phyloP scores from a whole-genome alignment of 352 stramenopile genomes.

The Phytopythium vexans region DNA sequence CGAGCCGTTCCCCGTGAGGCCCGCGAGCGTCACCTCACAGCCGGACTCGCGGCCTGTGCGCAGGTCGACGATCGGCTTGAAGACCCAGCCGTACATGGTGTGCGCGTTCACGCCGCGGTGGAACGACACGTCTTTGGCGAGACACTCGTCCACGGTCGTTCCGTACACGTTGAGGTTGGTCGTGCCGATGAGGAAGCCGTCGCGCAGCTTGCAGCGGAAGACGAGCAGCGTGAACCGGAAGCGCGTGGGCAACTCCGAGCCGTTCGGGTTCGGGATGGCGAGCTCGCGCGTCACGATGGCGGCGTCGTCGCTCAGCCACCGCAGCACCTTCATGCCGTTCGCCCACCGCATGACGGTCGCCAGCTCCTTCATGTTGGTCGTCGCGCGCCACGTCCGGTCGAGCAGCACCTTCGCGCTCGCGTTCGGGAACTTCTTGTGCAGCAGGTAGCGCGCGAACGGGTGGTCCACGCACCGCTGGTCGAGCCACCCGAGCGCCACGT shows the following conservation, averaged over 20 bases:
- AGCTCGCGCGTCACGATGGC: slow-evolving; percentile 18
- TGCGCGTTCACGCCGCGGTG: slow-evolving; percentile 14
- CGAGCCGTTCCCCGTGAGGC: slow-evolving; percentile 25
- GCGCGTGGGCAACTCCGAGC: slow-evolving; percentile 7
- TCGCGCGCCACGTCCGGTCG: slow-evolving; percentile 24
- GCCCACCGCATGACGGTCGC: slow-evolving; percentile 26
- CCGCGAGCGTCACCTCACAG: slow-evolving; percentile 19
- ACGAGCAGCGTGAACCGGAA: slow-evolving; percentile 25
- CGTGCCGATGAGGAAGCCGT: slow-evolving; percentile 13
- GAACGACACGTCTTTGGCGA: slow-evolving; percentile 12
- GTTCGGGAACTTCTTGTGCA: slow-evolving; percentile 30
- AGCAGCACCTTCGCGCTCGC: slow-evolving; percentile 13
- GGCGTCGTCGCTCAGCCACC: slow-evolving; percentile 21
- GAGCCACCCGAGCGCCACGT: slow-evolving; percentile 35
- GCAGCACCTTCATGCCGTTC: slow-evolving; percentile 42
- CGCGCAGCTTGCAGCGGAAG: slow-evolving; percentile 4
- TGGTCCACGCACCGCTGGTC: slow-evolving; percentile 30
- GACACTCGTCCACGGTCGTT: slow-evolving; percentile 15
- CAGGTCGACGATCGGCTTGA: slow-evolving; percentile 3
- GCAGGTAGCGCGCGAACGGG: slow-evolving; percentile 22
- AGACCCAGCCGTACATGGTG: slow-evolving; percentile 28
- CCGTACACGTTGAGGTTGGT: slow-evolving; percentile 28
- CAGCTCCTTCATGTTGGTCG: slow-evolving; percentile 17
- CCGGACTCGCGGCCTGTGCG: slow-evolving; percentile 5
- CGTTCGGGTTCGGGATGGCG: slow-evolving; percentile 17